These are phyloP conservation scores for Alternaria sp. DNA, from an alignment of 2,329 filamentous ascomycete genomes.

Conservation along the genomic window DNA sequence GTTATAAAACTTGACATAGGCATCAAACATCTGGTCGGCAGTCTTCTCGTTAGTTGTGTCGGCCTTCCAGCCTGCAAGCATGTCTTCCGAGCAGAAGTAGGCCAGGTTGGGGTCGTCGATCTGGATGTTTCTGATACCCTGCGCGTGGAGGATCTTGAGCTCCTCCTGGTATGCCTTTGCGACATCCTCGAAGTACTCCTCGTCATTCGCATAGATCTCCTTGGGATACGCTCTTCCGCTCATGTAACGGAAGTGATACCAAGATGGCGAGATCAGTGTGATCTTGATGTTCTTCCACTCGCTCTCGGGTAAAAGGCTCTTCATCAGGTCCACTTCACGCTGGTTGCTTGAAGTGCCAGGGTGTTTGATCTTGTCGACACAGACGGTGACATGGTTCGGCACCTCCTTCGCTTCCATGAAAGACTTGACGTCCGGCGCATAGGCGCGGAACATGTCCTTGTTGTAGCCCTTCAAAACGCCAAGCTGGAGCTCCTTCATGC, in stretches of 20 bases:
- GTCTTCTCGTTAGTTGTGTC: slow-evolving; percentile 72
- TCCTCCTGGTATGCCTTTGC: slow-evolving; percentile 56
- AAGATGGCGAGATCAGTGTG: slow-evolving; percentile 70
- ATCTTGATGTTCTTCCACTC: slow-evolving; percentile 71
- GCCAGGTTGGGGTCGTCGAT: slow-evolving; percentile 58
- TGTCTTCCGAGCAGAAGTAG: slow-evolving; percentile 48
- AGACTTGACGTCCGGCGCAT: slow-evolving; percentile 67
- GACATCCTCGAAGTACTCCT: slow-evolving; percentile 57
- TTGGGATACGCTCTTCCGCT: slow-evolving; percentile 56
- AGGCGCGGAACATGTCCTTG: slow-evolving; percentile 62
- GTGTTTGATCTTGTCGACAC: slow-evolving; percentile 64
- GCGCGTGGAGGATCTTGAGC: slow-evolving; percentile 53
- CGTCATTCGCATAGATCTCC: slow-evolving; percentile 54
- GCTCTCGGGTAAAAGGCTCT: slow-evolving; percentile 64
- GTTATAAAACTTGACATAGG: slow-evolving; percentile 80
- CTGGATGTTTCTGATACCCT: slow-evolving; percentile 56
- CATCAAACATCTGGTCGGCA: slow-evolving; percentile 73
- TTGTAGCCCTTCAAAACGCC: slow-evolving; percentile 53
- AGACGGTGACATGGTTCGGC: slow-evolving; percentile 63
- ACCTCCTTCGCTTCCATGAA: slow-evolving; percentile 64
- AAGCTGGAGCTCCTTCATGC: slow-evolving; percentile 59
- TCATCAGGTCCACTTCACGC: slow-evolving; percentile 66
- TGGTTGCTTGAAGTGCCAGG: slow-evolving; percentile 62
- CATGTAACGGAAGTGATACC: slow-evolving; percentile 72
- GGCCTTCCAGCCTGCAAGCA: slow-evolving; percentile 53